A percentile compares a stretch with the other conserved stretches of the same genome.
Conservation (phyloP, 495 filamentous ascomycete species). For the Annulohypoxylon moriforme region DNA sequence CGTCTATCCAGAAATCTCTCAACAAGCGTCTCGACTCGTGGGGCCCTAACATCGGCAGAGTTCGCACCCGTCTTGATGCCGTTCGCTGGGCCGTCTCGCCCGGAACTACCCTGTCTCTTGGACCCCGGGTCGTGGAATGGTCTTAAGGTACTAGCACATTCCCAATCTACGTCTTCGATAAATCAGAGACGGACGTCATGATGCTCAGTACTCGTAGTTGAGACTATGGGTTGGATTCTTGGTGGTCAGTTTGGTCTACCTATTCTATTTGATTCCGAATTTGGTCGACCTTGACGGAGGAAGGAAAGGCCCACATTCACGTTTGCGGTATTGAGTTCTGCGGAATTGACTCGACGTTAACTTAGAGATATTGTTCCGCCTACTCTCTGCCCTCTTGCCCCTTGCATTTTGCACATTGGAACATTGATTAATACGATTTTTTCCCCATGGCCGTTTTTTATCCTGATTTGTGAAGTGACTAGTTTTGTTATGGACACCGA, state of each 20-base stretch:
- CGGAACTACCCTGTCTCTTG: conserved; percentile 1
- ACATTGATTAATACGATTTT: background rate
- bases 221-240: background rate
- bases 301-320: background rate
- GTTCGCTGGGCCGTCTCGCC: conserved; percentile 33
- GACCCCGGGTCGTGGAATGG: conserved; percentile 22
- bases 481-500: background rate
- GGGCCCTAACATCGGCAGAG: conserved; percentile 31
- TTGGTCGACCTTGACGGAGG: background rate
- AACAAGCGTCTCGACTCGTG: conserved; percentile 52
- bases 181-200: background rate
- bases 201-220: background rate
- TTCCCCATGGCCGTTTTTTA: background rate
- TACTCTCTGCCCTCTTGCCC: background rate
- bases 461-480: background rate
- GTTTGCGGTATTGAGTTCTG: background rate
- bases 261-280: background rate
- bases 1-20: conserved; percentile 52
- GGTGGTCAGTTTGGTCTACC: background rate
- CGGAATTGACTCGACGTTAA: background rate
- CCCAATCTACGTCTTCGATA: background rate
- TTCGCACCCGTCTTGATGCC: conserved; percentile 24
- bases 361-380: background rate
- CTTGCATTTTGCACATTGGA: background rate
- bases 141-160: background rate